Evolutionary conservation across 306 rosid genomes (phyloP), one percentile per base, ranked within the genome.

Genomic region (Casuarina glauca): DNA sequence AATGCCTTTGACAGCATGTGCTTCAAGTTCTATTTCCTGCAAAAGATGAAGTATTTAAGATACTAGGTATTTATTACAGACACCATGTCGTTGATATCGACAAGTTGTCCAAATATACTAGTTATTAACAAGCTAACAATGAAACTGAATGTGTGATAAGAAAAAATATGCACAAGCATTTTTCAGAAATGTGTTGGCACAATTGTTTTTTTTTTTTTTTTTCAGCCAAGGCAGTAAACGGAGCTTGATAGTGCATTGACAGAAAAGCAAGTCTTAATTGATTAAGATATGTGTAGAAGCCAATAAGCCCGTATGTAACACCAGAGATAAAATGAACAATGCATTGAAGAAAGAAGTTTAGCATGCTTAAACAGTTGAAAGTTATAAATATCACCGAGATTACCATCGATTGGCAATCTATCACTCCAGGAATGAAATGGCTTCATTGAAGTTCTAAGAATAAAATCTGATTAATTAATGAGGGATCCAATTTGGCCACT

Each of bases 11-110:
- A 95, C 97, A 70, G 97, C 99, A 86, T 89, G 99, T 51, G 84
- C 97, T 91, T 95, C 99, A 48, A 95, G 89, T 85, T 95, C 99
- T 72, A 95, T 93, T 87, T 89, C 99, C 99, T 95, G 82, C 66
- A 60, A 62, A 78, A 39, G 80, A 75, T 49, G 26, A 79, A 36
- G 32, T 26, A 45, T 52, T 50, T 55, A 81, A 55, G 17, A 55
- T 55, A 19, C 62, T 55, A 9, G 1, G 42, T 11, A 36, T 6
- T 57, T 6, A 16, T n/a, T 57, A 6, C 10, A 45, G 20, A 57
- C 0, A 57, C 6, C 9, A n/a, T n/a, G 5, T 4, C 9, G 17
- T 20, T 41, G 5, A 6, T 41, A 45, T 45, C 49, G 9, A 45
- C 67, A 60, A 1, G 6, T 20, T 26, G 4, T 20, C 10, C 42